phyloP scores from a whole-genome alignment of 129 eudicot species.

The Rutidosis leptorrhynchoides region DNA sequence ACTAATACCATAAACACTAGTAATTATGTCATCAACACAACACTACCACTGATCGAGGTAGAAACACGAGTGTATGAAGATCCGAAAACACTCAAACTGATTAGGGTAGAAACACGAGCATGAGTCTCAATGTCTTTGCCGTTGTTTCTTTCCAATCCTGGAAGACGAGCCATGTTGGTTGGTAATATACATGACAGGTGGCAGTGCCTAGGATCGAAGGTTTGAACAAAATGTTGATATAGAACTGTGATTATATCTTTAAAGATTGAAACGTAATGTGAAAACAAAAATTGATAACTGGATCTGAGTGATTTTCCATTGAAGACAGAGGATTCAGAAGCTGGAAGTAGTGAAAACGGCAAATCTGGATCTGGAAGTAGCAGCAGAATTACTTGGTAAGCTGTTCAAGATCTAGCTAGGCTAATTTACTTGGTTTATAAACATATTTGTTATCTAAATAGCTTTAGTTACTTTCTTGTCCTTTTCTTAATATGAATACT shows the following conservation, averaged over 20 bases:
- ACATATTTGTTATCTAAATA: neutral
- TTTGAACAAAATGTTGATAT: conserved; percentile 34
- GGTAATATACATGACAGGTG: conserved; percentile 28
- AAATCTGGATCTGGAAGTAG: conserved; percentile 66
- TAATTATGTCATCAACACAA: no score
- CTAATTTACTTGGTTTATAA: neutral
- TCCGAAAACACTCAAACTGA: no score
- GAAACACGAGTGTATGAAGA: no score
- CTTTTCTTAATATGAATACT: neutral
- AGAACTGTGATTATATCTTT: conserved; percentile 20
- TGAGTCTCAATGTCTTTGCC: no score
- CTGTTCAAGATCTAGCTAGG: neutral
- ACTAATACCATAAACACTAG: no score
- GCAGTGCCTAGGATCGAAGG: conserved; percentile 45
- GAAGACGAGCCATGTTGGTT: conserved; percentile 36
- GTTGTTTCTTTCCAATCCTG: conserved; percentile 28
- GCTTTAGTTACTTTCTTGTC: neutral
- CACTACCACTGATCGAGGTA: no score
- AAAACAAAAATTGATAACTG: conserved; percentile 44
- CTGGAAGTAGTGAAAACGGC: conserved; percentile 73
- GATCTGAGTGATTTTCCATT: conserved; percentile 37
- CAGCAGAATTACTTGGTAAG: no score
- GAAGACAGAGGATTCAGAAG: conserved; percentile 54
- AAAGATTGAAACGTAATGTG: conserved; percentile 35
- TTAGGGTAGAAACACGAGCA: no score